Conservation (phyloP, 495 filamentous ascomycete genomes). For the Talaromyces nanjingensis region DNA sequence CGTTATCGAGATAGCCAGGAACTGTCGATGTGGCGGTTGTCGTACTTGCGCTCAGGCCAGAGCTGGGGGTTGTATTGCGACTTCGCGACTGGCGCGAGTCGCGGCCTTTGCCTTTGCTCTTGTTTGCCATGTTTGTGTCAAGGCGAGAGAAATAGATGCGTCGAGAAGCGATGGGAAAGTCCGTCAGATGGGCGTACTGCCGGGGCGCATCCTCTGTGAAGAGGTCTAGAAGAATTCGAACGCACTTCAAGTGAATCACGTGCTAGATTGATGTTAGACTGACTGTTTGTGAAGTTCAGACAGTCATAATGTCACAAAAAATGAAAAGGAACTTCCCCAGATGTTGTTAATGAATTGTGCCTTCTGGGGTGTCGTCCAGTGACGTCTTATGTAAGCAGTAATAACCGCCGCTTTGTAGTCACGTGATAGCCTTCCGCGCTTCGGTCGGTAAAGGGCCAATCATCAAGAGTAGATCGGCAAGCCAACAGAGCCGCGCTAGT, state of each 20-base stretch:
- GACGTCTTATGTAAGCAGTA: background rate
- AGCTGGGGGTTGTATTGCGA: slow-evolving; percentile 78
- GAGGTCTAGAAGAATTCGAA: background rate
- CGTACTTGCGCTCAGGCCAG: slow-evolving; percentile 41
- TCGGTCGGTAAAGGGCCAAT: background rate
- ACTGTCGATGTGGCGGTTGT: slow-evolving; percentile 46
- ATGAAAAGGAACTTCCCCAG: background rate
- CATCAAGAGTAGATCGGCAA: background rate
- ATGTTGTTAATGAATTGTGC: background rate
- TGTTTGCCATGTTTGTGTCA: slow-evolving; percentile 38
- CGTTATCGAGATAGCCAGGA: slow-evolving; percentile 51
- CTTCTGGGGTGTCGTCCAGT: background rate
- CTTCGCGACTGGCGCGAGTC: slow-evolving; percentile 69
- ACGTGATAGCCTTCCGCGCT: background rate
- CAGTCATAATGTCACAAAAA: background rate
- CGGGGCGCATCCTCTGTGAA: background rate
- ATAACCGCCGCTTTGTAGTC: background rate
- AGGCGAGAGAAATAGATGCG: background rate
- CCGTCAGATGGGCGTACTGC: background rate
- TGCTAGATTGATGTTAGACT: background rate
- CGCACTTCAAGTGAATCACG: background rate
- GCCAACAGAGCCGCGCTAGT: background rate
- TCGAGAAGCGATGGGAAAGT: background rate
- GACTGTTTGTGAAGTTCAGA: background rate
- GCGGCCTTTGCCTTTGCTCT: slow-evolving; percentile 69